phyloP scores from a whole-genome alignment of 495 filamentous ascomycete genomes.

The Rhizodiscina lignyota region DNA sequence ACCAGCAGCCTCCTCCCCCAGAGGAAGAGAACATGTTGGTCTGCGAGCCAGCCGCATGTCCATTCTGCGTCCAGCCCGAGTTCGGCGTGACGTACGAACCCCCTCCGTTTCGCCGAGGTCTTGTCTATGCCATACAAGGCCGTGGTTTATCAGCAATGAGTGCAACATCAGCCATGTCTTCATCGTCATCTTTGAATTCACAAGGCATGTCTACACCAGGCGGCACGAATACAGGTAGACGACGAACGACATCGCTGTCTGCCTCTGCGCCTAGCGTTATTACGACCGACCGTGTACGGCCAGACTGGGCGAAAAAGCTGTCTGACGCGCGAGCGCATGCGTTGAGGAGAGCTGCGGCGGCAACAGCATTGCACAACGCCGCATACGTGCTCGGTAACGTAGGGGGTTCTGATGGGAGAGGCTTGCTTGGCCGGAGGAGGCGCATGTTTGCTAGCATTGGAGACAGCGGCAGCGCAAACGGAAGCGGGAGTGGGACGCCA shows the following conservation, averaged over 20 bases:
- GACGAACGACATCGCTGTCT: slow-evolving; percentile 69
- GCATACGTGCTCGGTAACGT: slow-evolving; percentile 73
- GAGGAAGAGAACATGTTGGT: slow-evolving; percentile 52
- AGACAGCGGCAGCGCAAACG: slow-evolving; percentile 2
- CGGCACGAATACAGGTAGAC: slow-evolving; percentile 21
- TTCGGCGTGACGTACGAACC: slow-evolving; percentile 88
- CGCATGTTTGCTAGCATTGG: slow-evolving; percentile 15
- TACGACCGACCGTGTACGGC: slow-evolving; percentile 78
- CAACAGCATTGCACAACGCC: slow-evolving; percentile 86
- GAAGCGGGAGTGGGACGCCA: slow-evolving; percentile 20
- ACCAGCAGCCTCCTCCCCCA: slow-evolving; percentile 14
- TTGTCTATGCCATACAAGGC: slow-evolving; percentile 45
- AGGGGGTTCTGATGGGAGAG: slow-evolving; percentile 27
- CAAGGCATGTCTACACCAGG: slow-evolving; percentile 25
- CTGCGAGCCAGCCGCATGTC: slow-evolving; percentile 83
- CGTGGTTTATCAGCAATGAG: slow-evolving; percentile 23
- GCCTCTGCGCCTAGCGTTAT: slow-evolving; percentile 67
- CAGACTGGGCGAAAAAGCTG: slow-evolving; percentile 87
- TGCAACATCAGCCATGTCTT: slow-evolving; percentile 56
- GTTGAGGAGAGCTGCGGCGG: slow-evolving; percentile 74
- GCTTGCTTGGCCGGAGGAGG: slow-evolving; percentile 24
- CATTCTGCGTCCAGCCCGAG: slow-evolving; percentile 87
- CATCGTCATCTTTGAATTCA: slow-evolving; percentile 43
- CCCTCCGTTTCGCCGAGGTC: slow-evolving; percentile 72
- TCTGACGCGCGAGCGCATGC: slow-evolving; percentile 69